Evolutionary conservation across 1,139 yeast genomes (phyloP).

Genomic region (Diutina pseudorugosa): DNA sequence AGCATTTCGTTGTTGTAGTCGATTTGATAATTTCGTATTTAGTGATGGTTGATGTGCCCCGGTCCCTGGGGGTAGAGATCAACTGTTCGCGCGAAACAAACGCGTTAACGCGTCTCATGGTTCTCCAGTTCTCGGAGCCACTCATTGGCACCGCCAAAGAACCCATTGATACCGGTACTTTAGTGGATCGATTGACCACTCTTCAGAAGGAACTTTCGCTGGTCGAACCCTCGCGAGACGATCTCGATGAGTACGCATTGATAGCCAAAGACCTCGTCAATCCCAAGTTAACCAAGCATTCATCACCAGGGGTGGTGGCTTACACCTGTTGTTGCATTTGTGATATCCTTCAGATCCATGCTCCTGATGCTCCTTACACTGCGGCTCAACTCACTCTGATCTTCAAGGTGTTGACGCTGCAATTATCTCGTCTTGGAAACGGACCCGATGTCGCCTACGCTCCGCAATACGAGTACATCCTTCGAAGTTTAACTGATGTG

Average conservation of each 20-base stretch:
- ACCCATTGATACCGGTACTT: not conserved
- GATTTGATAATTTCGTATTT: too few species aligned
- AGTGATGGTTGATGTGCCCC: too few species aligned
- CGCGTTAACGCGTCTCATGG: not conserved
- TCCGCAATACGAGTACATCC: slow-evolving; percentile 51
- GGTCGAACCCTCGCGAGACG: not conserved
- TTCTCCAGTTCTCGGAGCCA: not conserved
- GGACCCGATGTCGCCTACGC: slow-evolving; percentile 50
- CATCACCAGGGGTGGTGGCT: slow-evolving; percentile 62
- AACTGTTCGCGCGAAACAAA: not conserved
- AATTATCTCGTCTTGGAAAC: slow-evolving; percentile 44
- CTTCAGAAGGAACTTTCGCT: not conserved
- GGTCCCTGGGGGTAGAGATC: too few species aligned
- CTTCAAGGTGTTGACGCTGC: slow-evolving; percentile 37
- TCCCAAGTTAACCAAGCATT: slow-evolving; percentile 45
- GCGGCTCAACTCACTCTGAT: slow-evolving; percentile 47
- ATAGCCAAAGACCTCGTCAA: slow-evolving; percentile 44
- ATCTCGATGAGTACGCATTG: slow-evolving; percentile 14
- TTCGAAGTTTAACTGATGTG: slow-evolving; percentile 65
- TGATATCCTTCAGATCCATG: slow-evolving; percentile 65
- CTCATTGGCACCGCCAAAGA: not conserved
- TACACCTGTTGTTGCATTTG: slow-evolving; percentile 63
- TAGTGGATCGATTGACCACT: not conserved
- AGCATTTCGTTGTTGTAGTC: too few species aligned
- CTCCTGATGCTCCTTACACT: slow-evolving; percentile 88